phyloP scores from a whole-genome alignment of 1,284 basidiomycete species.

The Microstroma glucosiphilum region DNA sequence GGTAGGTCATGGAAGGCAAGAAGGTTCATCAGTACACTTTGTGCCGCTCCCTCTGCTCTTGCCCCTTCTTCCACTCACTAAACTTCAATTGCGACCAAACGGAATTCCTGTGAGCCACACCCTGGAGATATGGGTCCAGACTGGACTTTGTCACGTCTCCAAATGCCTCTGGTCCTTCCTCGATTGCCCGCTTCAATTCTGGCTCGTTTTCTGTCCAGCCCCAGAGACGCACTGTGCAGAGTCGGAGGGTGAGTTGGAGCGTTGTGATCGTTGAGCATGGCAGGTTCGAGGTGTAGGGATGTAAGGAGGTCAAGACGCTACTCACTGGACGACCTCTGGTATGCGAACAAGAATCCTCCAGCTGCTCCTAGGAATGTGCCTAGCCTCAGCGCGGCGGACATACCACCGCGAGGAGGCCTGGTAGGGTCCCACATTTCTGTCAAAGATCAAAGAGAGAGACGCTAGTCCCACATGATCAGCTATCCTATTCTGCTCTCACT shows the following conservation, averaged over 20 bases:
- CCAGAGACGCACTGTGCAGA: conserved; percentile 77
- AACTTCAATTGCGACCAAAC: conserved; percentile 67
- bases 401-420: conserved; percentile 24
- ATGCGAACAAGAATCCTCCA: conserved; percentile 88
- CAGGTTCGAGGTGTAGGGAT: neutral
- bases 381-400: conserved; percentile 36
- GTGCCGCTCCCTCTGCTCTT: neutral
- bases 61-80: conserved; percentile 24
- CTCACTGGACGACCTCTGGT: conserved; percentile 60
- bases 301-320: neutral
- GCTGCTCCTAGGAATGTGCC: conserved; percentile 57
- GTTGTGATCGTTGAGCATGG: conserved; percentile 3
- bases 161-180: conserved; percentile 24
- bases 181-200: conserved; percentile 30
- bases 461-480: neutral
- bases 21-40: neutral
- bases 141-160: conserved; percentile 57
- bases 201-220: conserved; percentile 83
- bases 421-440: conserved; percentile 44
- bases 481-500: neutral
- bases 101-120: conserved; percentile 80
- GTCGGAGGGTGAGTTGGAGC: neutral
- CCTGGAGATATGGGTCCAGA: conserved; percentile 81
- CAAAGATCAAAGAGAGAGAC: too few relatives aligned
- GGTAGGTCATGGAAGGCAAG: neutral